phyloP scores from a whole-genome alignment of 306 rosid species.

The Castanea sativa region DNA sequence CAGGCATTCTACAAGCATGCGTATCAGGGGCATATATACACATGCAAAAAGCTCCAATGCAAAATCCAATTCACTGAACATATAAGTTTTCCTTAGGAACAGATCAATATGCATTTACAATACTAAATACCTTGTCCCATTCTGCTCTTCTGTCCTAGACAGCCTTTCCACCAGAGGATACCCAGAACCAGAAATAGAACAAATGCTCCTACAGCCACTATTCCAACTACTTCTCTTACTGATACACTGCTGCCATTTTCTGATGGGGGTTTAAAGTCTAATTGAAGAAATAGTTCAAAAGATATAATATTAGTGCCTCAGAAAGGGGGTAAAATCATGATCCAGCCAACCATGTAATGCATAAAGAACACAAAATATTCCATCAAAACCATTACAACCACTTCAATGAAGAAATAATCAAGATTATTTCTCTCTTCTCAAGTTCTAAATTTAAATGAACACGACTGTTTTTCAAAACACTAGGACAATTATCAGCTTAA shows the following conservation, averaged over 20 bases:
- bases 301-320: not conserved
- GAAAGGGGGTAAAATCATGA: not conserved
- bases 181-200: slow-evolving; percentile 19
- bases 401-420: too few species aligned
- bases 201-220: slow-evolving; percentile 24
- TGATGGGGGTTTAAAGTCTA: slow-evolving; percentile 29
- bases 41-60: too few species aligned
- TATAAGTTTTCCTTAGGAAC: too few species aligned
- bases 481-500: too few species aligned
- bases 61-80: too few species aligned
- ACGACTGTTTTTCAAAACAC: too few species aligned
- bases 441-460: too few species aligned
- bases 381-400: too few species aligned
- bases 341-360: not conserved
- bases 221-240: slow-evolving; percentile 25
- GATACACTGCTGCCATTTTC: slow-evolving; percentile 19
- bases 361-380: too few species aligned
- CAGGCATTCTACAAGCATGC: too few species aligned
- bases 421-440: accelerated
- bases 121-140: slow-evolving; percentile 33
- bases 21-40: too few species aligned
- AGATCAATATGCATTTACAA: too few species aligned
- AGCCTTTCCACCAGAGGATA: slow-evolving; percentile 34
- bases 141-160: slow-evolving; percentile 8
- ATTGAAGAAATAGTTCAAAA: not conserved